Evolutionary conservation across 805 yeast genomes (phyloP).

Genomic region (Starmerella floricola): DNA sequence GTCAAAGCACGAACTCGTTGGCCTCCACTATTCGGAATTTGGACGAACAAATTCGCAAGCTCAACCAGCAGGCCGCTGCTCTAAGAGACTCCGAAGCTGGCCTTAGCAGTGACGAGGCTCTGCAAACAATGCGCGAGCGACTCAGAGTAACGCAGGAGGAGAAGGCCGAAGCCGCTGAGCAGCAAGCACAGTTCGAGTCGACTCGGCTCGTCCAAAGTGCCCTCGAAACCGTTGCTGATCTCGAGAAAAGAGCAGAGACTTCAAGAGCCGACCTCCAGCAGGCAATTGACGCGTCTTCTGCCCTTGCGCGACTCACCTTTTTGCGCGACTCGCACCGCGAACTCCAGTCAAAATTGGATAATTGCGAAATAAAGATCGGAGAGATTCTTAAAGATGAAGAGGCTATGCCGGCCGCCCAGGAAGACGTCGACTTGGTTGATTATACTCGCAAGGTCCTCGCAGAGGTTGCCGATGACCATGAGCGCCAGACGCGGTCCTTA

Average conservation of each 20-base stretch:
- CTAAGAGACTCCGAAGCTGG: not conserved
- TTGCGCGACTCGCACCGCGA: conserved; percentile 12
- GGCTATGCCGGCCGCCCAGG: too few species aligned
- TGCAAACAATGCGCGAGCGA: not conserved
- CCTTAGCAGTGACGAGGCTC: not conserved
- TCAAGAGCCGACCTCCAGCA: conserved; percentile 8
- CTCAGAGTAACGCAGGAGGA: not conserved
- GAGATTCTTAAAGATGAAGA: not conserved
- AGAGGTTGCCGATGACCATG: not conserved
- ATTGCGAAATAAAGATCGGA: not conserved
- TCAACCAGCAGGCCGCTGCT: not conserved
- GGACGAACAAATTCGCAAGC: not conserved
- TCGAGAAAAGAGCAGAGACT: conserved; percentile 1
- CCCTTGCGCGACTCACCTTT: conserved; percentile 11
- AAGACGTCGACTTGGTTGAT: too few species aligned
- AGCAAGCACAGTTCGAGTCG: not conserved
- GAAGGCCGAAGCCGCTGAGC: conserved; percentile 1
- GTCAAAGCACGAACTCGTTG: conserved; percentile 15
- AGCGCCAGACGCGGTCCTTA: not conserved
- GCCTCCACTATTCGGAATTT: conserved; percentile 10
- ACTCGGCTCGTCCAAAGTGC: not conserved
- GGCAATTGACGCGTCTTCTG: conserved; percentile 14
- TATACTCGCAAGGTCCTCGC: not conserved
- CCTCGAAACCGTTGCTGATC: not conserved
- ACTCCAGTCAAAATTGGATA: not conserved